These are phyloP conservation scores for Heimioporus sp. DNA, from an alignment of 768 basidiomycete species.

Conservation along the genomic window DNA sequence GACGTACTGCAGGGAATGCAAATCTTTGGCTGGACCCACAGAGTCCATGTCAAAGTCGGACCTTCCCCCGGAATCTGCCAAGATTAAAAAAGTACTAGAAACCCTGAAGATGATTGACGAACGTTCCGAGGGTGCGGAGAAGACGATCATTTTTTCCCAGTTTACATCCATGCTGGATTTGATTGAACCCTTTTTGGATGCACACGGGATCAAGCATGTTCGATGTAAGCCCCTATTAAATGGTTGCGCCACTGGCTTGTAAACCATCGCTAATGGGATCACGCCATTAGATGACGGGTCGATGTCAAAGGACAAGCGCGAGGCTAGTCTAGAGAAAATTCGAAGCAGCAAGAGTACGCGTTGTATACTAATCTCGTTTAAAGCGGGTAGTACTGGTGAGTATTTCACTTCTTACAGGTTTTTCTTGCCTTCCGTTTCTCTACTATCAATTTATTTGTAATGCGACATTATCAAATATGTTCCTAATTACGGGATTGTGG, in stretches of 20 bases:
- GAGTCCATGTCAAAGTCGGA: constrained; percentile 18
- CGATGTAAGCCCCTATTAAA: constrained; percentile 61
- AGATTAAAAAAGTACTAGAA: constrained; percentile 80
- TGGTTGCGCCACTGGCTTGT: not conserved
- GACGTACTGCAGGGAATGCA: constrained; percentile 61
- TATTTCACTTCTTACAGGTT: not conserved
- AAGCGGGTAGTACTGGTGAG: constrained; percentile 89
- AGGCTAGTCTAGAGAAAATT: constrained; percentile 73
- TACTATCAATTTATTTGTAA: not conserved
- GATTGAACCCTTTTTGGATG: constrained; percentile 78
- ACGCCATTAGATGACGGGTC: constrained; percentile 74
- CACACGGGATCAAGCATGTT: constrained; percentile 66
- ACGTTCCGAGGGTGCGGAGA: constrained; percentile 61
- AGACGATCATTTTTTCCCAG: constrained; percentile 96
- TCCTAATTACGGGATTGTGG: not conserved
- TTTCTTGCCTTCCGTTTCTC: not conserved
- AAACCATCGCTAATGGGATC: constrained; percentile 4
- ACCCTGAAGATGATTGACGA: constrained; percentile 64
- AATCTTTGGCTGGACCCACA: constrained; percentile 48
- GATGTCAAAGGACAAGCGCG: constrained; percentile 76
- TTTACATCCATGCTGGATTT: constrained; percentile 87
- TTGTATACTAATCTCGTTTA: constrained; percentile 94
- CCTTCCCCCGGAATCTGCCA: constrained; percentile 75
- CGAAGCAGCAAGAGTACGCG: constrained; percentile 52
- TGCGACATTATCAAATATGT: not conserved